phyloP scores from a whole-genome alignment of 2,329 filamentous ascomycete species.

The Phialophora verrucosa region DNA sequence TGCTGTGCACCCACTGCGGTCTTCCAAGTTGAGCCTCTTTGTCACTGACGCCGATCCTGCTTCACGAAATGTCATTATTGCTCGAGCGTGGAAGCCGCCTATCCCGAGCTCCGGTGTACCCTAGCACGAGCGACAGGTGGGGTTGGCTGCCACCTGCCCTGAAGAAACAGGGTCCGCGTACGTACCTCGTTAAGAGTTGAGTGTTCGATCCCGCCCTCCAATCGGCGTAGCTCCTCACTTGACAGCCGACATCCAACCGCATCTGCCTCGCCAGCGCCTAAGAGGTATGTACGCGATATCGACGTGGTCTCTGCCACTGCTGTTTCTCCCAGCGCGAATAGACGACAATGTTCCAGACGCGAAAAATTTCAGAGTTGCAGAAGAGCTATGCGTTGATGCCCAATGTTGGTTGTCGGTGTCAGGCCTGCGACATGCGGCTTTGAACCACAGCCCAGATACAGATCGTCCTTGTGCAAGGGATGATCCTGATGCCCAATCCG shows the following conservation, averaged over 20 bases:
- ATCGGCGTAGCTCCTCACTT: background rate
- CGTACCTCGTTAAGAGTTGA: background rate
- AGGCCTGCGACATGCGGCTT: background rate
- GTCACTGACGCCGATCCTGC: background rate
- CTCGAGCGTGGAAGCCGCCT: slow-evolving; percentile 12
- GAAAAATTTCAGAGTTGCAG: slow-evolving; percentile 1
- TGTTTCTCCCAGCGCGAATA: background rate
- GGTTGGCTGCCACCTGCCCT: background rate
- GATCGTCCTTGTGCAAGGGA: slow-evolving; percentile 23
- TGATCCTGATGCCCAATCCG: slow-evolving; percentile 34
- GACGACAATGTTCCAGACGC: background rate
- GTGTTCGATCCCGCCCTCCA: background rate
- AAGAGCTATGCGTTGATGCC: slow-evolving; percentile 16
- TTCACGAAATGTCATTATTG: slow-evolving; percentile 1
- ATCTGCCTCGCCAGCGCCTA: background rate
- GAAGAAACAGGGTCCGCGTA: background rate
- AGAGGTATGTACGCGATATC: background rate
- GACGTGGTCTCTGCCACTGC: background rate
- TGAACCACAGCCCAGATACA: slow-evolving; percentile 6
- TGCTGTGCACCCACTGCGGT: background rate
- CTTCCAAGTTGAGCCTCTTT: slow-evolving; percentile 12
- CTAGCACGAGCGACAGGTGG: slow-evolving; percentile 1
- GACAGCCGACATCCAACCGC: background rate
- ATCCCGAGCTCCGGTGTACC: slow-evolving; percentile 23
- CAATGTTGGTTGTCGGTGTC: slow-evolving; percentile 12